Conservation (phyloP, 805 yeast genomes). For the Tetrapisispora fleetii region DNA sequence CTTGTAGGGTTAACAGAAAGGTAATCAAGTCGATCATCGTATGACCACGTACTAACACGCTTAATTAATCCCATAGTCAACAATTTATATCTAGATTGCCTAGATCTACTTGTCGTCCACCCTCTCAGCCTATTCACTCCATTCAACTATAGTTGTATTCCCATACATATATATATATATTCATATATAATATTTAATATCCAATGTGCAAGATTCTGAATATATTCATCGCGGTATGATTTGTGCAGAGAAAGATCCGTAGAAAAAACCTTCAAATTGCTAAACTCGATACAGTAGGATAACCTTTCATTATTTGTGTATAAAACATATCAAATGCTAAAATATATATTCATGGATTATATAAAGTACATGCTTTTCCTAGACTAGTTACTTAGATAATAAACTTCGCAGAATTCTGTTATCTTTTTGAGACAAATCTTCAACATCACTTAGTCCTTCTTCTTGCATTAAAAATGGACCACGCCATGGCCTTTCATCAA, state of each 20-base stretch:
- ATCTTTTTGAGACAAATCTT: slow-evolving; percentile 9
- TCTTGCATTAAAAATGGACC: slow-evolving; percentile 24
- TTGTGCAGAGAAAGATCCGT: too few species aligned
- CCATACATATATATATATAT: too few species aligned
- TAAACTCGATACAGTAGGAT: too few species aligned
- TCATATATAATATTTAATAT: too few species aligned
- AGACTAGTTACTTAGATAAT: not conserved
- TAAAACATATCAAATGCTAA: not conserved
- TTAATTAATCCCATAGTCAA: slow-evolving; percentile 25
- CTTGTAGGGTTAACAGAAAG: slow-evolving; percentile 68
- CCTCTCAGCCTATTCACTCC: not conserved
- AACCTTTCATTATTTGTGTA: too few species aligned
- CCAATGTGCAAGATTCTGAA: too few species aligned
- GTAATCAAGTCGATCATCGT: slow-evolving; percentile 25
- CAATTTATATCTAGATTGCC: not conserved
- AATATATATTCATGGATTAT: too few species aligned
- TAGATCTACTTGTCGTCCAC: not conserved
- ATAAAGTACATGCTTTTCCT: not conserved
- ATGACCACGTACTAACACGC: slow-evolving; percentile 26
- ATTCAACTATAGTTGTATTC: not conserved
- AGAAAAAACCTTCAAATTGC: too few species aligned
- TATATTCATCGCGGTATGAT: not conserved
- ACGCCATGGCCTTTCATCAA: slow-evolving; percentile 20
- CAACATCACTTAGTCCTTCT: slow-evolving; percentile 27
- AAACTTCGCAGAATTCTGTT: not conserved